These are phyloP conservation scores for Metschnikowia koreensis DNA, from an alignment of 805 yeast genomes.

Conservation along the genomic window DNA sequence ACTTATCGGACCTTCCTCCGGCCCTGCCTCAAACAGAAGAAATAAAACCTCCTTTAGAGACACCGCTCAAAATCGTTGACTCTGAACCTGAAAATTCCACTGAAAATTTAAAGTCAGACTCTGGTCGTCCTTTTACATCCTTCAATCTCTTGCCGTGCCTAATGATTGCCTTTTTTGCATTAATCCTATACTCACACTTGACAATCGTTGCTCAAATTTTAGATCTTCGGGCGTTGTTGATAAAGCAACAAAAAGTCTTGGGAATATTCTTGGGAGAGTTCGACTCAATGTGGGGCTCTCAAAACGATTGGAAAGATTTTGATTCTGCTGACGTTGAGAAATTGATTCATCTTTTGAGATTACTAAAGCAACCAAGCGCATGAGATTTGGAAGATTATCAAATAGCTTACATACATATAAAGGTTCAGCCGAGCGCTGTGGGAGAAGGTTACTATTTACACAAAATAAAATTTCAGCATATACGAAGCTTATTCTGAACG, in stretches of 20 bases:
- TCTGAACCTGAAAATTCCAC: neutral
- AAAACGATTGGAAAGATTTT: neutral
- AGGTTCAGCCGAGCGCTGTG: too few species aligned
- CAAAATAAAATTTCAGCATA: slow-evolving; percentile 6
- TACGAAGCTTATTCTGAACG: slow-evolving; percentile 14
- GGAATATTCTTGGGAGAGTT: slow-evolving; percentile 3
- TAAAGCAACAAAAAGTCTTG: slow-evolving; percentile 10
- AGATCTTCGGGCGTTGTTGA: slow-evolving; percentile 9
- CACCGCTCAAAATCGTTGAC: neutral
- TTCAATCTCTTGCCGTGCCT: neutral
- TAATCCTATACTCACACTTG: slow-evolving; percentile 6
- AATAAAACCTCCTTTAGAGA: neutral
- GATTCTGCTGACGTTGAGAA: neutral
- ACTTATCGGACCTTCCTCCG: neutral
- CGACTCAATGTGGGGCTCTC: neutral
- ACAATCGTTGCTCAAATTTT: slow-evolving; percentile 1
- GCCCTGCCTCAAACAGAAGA: neutral
- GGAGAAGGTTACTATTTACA: slow-evolving; percentile 5
- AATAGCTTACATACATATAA: neutral
- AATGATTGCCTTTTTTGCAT: neutral
- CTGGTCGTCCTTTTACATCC: too few species aligned
- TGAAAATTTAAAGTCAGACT: neutral
- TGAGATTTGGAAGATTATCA: neutral
- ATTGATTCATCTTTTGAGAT: neutral
- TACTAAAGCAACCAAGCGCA: neutral